Base-by-base conservation (phyloP, 2,329 filamentous ascomycete species). In the Fusarium sp. region DNA sequence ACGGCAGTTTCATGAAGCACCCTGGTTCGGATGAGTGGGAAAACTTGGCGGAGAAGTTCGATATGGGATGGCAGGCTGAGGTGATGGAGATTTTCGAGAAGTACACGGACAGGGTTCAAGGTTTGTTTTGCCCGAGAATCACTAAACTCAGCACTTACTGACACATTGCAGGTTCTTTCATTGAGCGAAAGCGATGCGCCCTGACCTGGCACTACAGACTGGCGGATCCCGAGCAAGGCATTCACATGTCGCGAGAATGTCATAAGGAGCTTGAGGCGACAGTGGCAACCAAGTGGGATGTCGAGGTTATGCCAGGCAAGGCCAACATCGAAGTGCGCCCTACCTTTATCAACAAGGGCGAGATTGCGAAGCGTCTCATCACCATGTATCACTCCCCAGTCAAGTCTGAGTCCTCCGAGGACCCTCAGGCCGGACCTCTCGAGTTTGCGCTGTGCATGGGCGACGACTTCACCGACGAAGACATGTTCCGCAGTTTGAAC, bases 381-480 rank as follows among this genome's bases (percentile, higher is more conserved):
- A 80, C 86, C 22, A 88, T 88, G 43, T 96, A 96, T 76, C 88
- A 83, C 69, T 78, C 77, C 54, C 79, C 72, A 4, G 78, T 81
- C 7, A 79, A 77, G 2, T 75, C 76, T 2, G 81, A 81, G 5
- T 78, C 77, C 3, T 77, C 79, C 2, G 80, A 80, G 4, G 81
- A 77, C 44, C 70, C 70, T 6, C 72, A 72, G 25, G 70, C 74
- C 6, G 77, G 87, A 46, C 84, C 85, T 49, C 85, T 93, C 0
- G 92, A 94, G 68, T 97, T 98, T 72, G 88, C 96, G 10, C 83
- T 98, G 47, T 99, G 95, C 76, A 80, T 93, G 60, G 95, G 95
- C 38, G 95, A 99, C 76, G 95, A 99, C 73, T 96, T 95, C 69
- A 99, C 95, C 6, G 95, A 99, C 74, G 95, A 99, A 83, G 94